Percentiles rank a stretch among this genome's conserved stretches.
phyloP scores from a whole-genome alignment of 768 basidiomycete species.

The Suillus placidus region DNA sequence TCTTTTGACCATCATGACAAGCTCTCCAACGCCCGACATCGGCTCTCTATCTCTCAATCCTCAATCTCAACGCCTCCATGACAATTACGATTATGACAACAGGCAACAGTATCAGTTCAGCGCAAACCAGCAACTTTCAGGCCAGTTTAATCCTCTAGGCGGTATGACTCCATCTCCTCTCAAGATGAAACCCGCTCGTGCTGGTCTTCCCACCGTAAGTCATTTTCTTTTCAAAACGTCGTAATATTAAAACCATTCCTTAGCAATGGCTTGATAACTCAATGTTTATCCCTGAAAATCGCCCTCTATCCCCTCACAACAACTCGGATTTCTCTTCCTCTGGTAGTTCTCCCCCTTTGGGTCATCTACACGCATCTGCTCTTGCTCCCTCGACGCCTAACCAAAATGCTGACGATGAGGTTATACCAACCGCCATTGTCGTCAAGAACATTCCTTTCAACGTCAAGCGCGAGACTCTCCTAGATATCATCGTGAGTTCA shows the following conservation, averaged over 20 bases:
- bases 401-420: conserved; percentile 74
- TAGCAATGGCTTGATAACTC: conserved; percentile 88
- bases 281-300: conserved; percentile 56
- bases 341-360: conserved; percentile 76
- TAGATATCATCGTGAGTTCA: conserved; percentile 88
- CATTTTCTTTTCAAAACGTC: conserved; percentile 22
- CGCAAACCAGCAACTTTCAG: conserved; percentile 59
- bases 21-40: conserved; percentile 76
- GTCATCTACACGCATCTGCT: conserved; percentile 45
- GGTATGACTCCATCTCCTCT: conserved; percentile 64
- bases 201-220: conserved; percentile 75
- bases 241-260: conserved; percentile 24
- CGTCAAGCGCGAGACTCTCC: conserved; percentile 93
- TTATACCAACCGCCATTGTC: conserved; percentile 98
- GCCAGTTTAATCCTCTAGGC: conserved; percentile 50
- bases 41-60: conserved; percentile 73
- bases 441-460: conserved; percentile 99
- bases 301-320: conserved; percentile 82
- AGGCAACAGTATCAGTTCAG: conserved; percentile 73
- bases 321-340: conserved; percentile 89
- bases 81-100: conserved; percentile 80
- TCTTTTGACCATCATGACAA: conserved; percentile 63
- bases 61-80: conserved; percentile 76
- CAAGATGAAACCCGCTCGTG: conserved; percentile 71
- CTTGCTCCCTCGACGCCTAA: conserved; percentile 53